Base-by-base conservation (phyloP, 2,329 filamentous ascomycete genomes). In the Cercospora sp. region DNA sequence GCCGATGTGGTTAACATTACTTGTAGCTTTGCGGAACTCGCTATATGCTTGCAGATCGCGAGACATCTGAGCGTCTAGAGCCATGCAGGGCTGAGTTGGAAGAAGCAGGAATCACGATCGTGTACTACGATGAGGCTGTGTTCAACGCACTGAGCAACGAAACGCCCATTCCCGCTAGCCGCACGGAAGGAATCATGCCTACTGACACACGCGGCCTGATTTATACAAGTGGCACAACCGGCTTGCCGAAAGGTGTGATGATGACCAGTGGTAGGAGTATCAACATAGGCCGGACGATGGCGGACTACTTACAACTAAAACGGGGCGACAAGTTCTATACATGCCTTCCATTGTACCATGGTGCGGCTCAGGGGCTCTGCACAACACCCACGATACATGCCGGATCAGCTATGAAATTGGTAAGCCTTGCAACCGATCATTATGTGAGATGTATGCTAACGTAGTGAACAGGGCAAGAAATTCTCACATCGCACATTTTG, bases 331-430 rank as follows among this genome's bases (percentile, higher is more conserved):
- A 70, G 61, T 66, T 78, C 70, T 65, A 75, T 63, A 68, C 60
- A 5, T 90, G 89, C 68, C 95, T 97, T 90, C 93, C 93, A 0
- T 84, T 97, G 3, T 96, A 96, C 76, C 93, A 97, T 80, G 90
- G 90, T 33, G 92, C 93, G 0, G 75, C 93, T 8, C 84, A 95
- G 60, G 91, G 89, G 8, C 86, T 93, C 5, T 75, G 74, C 57
- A 86, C 91, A 1, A 93, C 91, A 0, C 75, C 75, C 8, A 69
- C 70, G 67, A 78, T 85, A 51, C 83, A 87, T 58, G 85, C 87
- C 26, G 78, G 95, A 33, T 84, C 84, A 18, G 91, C 91, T 0
- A 81, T 94, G 65, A 86, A 89, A 20, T 79, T 97, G n/a, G 53
- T 58, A 4, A 12, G 28, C 26, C 26, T n/a, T 58, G 10, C 20